These are phyloP conservation scores for Quercus robur DNA, from an alignment of 306 rosid genomes.

Conservation along the genomic window DNA sequence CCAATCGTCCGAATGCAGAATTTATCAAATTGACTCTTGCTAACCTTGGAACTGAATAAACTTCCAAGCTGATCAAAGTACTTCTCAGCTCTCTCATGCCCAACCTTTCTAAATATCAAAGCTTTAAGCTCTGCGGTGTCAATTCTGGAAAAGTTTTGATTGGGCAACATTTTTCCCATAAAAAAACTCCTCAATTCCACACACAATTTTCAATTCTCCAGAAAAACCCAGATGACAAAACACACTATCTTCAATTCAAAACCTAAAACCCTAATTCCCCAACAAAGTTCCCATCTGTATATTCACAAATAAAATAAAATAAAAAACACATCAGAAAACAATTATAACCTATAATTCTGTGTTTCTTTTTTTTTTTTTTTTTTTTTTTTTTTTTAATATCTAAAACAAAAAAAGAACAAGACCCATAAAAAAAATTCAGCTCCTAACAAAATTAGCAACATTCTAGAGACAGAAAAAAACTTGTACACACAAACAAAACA, in stretches of 20 bases:
- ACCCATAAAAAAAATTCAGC: neutral
- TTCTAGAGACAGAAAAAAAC: neutral
- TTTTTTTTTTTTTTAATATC: neutral
- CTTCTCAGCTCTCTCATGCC: conserved; percentile 61
- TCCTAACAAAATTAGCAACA: neutral
- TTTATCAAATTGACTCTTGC: conserved; percentile 67
- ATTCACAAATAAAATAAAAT: conserved; percentile 12
- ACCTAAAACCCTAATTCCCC: conserved; percentile 56
- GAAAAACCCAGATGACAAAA: conserved; percentile 38
- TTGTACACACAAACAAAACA: conserved; percentile 13
- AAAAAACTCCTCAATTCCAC: conserved; percentile 21
- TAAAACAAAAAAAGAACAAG: neutral
- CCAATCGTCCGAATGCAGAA: conserved; percentile 65
- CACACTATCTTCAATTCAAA: conserved; percentile 33
- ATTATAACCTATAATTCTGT: neutral
- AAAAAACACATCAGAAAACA: conserved; percentile 29
- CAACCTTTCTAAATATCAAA: conserved; percentile 57
- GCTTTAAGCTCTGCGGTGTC: conserved; percentile 76
- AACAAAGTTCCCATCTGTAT: conserved; percentile 24
- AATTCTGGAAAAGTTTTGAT: conserved; percentile 54
- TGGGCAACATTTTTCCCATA: conserved; percentile 40
- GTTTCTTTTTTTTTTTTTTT: neutral
- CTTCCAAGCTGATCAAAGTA: conserved; percentile 74
- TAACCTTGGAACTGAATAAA: conserved; percentile 62
- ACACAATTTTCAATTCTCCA: conserved; percentile 24